Conservation (phyloP, 768 basidiomycete species). For the Pisolithus microcarpus region DNA sequence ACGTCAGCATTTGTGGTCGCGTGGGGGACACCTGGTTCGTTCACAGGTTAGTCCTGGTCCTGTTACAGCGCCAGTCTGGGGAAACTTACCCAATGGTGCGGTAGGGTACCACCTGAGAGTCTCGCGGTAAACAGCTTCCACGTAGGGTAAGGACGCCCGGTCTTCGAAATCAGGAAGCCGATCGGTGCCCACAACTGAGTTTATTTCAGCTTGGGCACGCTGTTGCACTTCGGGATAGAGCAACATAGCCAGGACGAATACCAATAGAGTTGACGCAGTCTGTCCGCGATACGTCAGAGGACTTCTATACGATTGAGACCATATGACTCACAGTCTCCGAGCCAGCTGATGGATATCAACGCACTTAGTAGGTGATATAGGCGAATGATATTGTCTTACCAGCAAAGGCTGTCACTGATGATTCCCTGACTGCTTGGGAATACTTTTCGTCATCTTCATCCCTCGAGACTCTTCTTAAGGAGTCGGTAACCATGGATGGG, state of each 20-base stretch:
- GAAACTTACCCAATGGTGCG: conserved; percentile 25
- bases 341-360: conserved; percentile 13
- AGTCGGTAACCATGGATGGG: conserved; percentile 23
- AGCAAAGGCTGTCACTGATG: conserved; percentile 24
- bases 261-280: conserved; percentile 26
- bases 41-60: not conserved
- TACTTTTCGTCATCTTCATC: conserved; percentile 4
- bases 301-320: not conserved
- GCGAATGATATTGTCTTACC: conserved; percentile 10
- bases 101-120: conserved; percentile 31
- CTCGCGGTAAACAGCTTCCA: conserved; percentile 27
- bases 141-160: conserved; percentile 20
- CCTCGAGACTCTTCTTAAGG: conserved; percentile 9
- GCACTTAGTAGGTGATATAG: not conserved
- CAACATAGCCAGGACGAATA: conserved; percentile 31
- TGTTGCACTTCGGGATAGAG: conserved; percentile 31
- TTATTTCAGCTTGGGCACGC: conserved; percentile 34
- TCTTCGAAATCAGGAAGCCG: conserved; percentile 27
- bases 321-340: conserved; percentile 21
- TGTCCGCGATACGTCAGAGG: conserved; percentile 7
- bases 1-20: conserved; percentile 32
- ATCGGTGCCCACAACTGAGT: conserved; percentile 22
- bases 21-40: conserved; percentile 26
- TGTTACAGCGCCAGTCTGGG: not conserved
- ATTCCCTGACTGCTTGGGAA: conserved; percentile 20